Evolutionary conservation across 495 filamentous ascomycete species (phyloP), one percentile per base, ranked within the genome.

Genomic region (Penicillium manginii): DNA sequence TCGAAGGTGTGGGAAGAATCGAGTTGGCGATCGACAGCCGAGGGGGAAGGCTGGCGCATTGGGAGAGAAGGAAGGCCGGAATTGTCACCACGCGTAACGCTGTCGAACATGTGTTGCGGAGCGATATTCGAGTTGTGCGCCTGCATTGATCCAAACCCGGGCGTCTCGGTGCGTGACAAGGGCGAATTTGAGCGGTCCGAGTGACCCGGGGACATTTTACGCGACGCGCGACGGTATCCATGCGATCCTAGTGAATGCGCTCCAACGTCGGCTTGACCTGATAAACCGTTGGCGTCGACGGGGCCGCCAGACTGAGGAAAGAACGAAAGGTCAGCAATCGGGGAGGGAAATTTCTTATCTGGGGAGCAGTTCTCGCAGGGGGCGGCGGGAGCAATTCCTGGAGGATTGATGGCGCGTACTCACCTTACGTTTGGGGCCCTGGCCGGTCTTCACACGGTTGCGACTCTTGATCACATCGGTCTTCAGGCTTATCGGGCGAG

Each of bases 381-480:
- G 35, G n/a, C 70, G 68, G 26, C 26, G 26, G 26, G 26, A 72
- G 62, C n/a, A 58, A 71, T 70, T 78, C 55, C 52, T 22, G 42
- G 45, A 4, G 45, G 48, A 4, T 43, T 17, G 17, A 9, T 17
- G 4, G 15, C 17, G 56, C 46, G 43, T 31, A 70, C 80, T 72
- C 66, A 93, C 93, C 85, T 97, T 98, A 74, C 92, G 93, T 78
- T 93, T 94, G 52, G 87, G 84, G 10, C 86, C 87, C 64, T 91
- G 88, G 6, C 90, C 91, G 46, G 92, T 94, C 81, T 98, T 98
- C 50, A 98, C 93, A 54, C 94, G 87, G 72, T 99, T 99, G 64
- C 94, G 92, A 78, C 93, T 97, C 78, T 99, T 99, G 78, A 99
- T 99, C 58, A 98, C 92, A 80, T 99, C 96, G 45, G 96, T 99